Percentiles rank a stretch among this genome's conserved stretches.
phyloP scores from a whole-genome alignment of 148 eudicot genomes.

The Beta vulgaris region DNA sequence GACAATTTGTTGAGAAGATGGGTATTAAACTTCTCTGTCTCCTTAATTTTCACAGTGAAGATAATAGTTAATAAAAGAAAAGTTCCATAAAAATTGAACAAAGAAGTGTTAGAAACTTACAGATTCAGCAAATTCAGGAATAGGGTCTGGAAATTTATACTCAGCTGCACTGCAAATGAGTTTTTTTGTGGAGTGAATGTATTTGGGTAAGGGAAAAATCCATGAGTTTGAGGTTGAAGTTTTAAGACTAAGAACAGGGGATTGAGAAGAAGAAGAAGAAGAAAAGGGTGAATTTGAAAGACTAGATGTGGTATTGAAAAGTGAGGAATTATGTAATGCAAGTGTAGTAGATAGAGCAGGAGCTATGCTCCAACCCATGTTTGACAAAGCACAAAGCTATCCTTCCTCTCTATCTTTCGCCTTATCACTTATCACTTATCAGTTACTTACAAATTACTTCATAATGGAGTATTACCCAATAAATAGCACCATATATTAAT shows the following conservation, averaged over 20 bases:
- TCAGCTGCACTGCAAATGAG: slow-evolving; percentile 65
- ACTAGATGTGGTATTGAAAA: slow-evolving; percentile 8
- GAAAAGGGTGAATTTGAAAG: slow-evolving; percentile 2
- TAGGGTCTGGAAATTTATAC: slow-evolving; percentile 93
- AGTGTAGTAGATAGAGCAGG: slow-evolving; percentile 10
- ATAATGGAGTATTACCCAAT: no score
- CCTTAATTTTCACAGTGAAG: slow-evolving; percentile 39
- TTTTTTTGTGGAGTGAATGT: slow-evolving; percentile 11
- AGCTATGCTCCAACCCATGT: slow-evolving; percentile 31
- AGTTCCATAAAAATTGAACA: background rate
- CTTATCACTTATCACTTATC: no score
- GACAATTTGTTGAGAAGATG: slow-evolving; percentile 55
- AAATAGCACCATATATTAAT: no score
- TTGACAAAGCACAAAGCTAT: no score
- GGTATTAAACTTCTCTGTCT: slow-evolving; percentile 66
- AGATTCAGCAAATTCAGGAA: slow-evolving; percentile 88
- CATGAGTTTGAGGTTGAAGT: slow-evolving; percentile 5
- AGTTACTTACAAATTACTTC: no score
- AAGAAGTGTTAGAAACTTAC: slow-evolving; percentile 29
- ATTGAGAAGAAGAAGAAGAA: slow-evolving; percentile 3
- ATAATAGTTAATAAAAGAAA: no score
- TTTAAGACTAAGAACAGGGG: background rate
- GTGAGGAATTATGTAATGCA: background rate
- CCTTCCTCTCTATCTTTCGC: slow-evolving; percentile 24
- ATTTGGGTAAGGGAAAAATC: slow-evolving; percentile 8